Base-by-base conservation (phyloP, 2,329 filamentous ascomycete genomes). In the Penicillium brasilianum region DNA sequence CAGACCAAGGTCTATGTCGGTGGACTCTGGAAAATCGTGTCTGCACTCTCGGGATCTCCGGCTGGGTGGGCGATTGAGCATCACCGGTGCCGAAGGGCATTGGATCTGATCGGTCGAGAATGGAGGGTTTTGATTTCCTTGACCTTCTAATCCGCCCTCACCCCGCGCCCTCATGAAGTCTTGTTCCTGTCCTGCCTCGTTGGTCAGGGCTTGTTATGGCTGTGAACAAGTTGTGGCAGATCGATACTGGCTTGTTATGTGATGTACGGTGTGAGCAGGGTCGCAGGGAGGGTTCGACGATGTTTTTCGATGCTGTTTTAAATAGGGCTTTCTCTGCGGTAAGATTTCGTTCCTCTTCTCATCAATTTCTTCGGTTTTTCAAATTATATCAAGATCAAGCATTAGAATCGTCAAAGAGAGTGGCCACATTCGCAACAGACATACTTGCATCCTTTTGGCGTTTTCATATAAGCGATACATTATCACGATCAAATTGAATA, bases 91-190 rank as follows among this genome's bases (percentile, higher is more conserved):
- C 54, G 32, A 30, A 58, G 50, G 51, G 43, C 22, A 36, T 13
- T 30, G 39, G 25, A n/a, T 50, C 48, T 34, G 48, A 34, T 32
- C 28, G 16, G 18, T 20, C 30, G 4, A 20, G 48, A 20, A 18
- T 50, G 48, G 48, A 28, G 32, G 32, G 32, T 34, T 34, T 20
- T 6, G 10, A 10, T 41, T 2, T 28, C 18, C 48, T 57, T 28
- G 18, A 25, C n/a, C 13, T 48, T n/a, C 16, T 7, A 16, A 14
- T 28, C 20, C 43, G 43, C 44, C 14, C 14, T 22, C 39, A 22
- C 58, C 58, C 39, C 14, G 22, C 25, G 54, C 58, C 58, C 54
- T 57, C 52, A 46, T 57, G 58, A 20, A 22, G 48, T 20, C 20
- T 41, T n/a, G 18, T 51, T 2, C 22, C 44, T 41, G 18, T 32